Base-by-base conservation (phyloP, 345 rosid species). In the Lepidium aucheri region DNA sequence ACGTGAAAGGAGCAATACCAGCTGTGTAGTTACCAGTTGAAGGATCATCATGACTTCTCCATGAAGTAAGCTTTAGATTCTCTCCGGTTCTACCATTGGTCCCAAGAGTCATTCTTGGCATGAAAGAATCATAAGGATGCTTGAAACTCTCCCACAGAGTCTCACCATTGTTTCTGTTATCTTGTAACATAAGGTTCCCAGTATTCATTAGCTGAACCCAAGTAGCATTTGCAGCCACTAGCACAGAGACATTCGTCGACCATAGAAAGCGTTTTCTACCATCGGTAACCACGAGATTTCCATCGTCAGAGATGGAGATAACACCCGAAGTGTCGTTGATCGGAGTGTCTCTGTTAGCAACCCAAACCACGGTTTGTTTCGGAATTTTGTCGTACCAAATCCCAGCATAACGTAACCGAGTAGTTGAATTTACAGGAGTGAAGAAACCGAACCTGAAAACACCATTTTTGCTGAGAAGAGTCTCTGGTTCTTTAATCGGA, bases 81-180 rank as follows among this genome's bases (percentile, higher is more conserved):
- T 72, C 49, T 2, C 81, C 71, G 2, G 84, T 74, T 62, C 39
- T 72, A 11, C 9, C 18, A 18, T 73, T 12, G 28, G 62, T 49
- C 9, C 70, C 63, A 20, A 87, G 58, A 39, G 0, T 76, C 96
- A 84, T 83, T 15, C 42, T 44, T 11, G 70, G 70, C 60, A 76
- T 11, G 46, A 74, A 59, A n/a, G 75, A 36, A 56, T 81, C 59
- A 0, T 68, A 59, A 28, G 85, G 81, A 10, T 83, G 53, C 46
- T 74, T 64, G 32, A 84, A 86, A 60, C 94, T 89, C 65, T 89
- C 80, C 96, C 94, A 87, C 1, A 74, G 7, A 42, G 0, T 77
- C 4, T 11, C 67, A 43, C 76, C 76, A 16, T 66, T 73, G 14
- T 38, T 68, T 9, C 7, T 30, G 30, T 45, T 36, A 22, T 76